Evolutionary conservation across 495 filamentous ascomycete genomes (phyloP), one percentile per base, ranked within the genome.

Genomic region (Talaromyces nanjingensis): DNA sequence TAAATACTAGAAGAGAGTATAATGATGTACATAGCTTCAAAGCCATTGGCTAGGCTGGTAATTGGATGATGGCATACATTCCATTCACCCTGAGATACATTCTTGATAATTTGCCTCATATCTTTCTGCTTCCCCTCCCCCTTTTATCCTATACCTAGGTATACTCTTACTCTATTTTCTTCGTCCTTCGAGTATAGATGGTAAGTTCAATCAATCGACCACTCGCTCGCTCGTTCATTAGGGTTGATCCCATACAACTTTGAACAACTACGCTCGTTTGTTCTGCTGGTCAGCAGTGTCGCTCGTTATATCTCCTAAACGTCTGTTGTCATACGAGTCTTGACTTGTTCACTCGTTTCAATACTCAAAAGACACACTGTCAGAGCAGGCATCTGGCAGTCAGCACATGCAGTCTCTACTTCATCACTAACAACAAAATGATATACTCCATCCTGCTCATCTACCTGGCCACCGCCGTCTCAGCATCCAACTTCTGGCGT

Each of bases 401-500:
- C 45, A 2, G 45, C 3, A 27, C 3, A 27, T 4, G 27, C 27
- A 27, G 3, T 20, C n/a, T 49, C 6, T 20, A n/a, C 4, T 45
- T 6, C 6, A 18, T 1, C 39, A 6, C 2, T 7, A 42, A 12
- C 45, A 3, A 20, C 45, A 49, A 49, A 9, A 49, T 56, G 53
- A 56, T 5, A 56, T n/a, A 4, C 22, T 56, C 53, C 52, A 27
- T 54, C 4, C 14, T 22, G 16, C 22, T 29, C 27, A 1, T 27
- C 2, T 56, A 1, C 11, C 6, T 64, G 18, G 22, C 53, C 37
- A 61, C 24, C 37, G 18, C 34, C 5, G 53, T 47, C 37, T 79
- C 27, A 65, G 72, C 33, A 60, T 75, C 47, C 74, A 92, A 90
- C 39, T 96, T 96, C 74, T 97, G 91, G 91, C 91, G 92, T 74